Percentiles rank a stretch among this genome's conserved stretches.
Conservation (phyloP, 306 rosid species). For the Hippophae rhamnoides region DNA sequence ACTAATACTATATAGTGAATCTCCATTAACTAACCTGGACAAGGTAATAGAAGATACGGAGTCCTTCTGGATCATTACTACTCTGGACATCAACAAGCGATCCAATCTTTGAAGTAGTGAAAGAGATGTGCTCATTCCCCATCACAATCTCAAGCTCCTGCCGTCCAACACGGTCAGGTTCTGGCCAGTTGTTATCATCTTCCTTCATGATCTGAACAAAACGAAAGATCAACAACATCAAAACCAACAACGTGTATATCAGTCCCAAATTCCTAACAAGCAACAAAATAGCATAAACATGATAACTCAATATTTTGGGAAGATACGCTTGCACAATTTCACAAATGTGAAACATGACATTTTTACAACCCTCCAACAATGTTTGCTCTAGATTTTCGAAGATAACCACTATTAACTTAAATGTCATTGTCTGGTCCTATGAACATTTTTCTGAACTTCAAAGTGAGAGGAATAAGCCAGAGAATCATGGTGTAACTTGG, state of each 20-base stretch:
- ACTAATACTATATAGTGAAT: neutral
- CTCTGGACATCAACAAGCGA: constrained; percentile 95
- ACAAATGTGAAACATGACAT: neutral
- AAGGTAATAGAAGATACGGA: constrained; percentile 92
- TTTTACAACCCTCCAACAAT: neutral
- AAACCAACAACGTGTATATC: neutral
- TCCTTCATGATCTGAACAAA: constrained; percentile 74
- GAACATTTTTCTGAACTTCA: too few species aligned
- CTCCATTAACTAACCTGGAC: constrained; percentile 61
- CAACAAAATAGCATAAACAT: too few species aligned
- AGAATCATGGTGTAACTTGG: too few species aligned
- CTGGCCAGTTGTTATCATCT: constrained; percentile 98
- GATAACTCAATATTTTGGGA: neutral
- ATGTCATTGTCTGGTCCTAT: too few species aligned
- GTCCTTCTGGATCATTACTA: constrained; percentile 99
- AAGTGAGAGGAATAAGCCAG: too few species aligned
- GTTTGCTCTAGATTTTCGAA: too few species aligned
- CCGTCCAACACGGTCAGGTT: constrained; percentile 88
- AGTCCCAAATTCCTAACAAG: too few species aligned
- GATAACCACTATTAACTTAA: too few species aligned
- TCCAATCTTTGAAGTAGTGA: constrained; percentile 93
- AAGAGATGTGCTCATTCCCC: constrained; percentile 96
- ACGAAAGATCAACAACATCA: constrained; percentile 2
- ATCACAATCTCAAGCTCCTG: constrained; percentile 97
- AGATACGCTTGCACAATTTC: neutral